Evolutionary conservation across 495 filamentous ascomycete species (phyloP), one percentile per base, ranked within the genome.

Genomic region (Aspergillus carlsbadensis): DNA sequence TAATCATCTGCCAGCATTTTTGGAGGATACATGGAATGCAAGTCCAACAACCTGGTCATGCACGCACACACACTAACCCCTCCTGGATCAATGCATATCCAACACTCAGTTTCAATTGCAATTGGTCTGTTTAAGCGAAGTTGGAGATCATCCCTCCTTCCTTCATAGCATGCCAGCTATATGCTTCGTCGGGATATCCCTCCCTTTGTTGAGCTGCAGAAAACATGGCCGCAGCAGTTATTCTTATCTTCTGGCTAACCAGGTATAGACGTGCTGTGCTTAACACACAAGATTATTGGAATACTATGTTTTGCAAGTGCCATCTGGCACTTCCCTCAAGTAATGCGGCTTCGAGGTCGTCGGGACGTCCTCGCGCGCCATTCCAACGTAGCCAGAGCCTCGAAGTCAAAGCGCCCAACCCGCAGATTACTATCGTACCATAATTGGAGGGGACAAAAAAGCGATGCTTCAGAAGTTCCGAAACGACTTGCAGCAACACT

Each of bases 21-120:
- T 14, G 21, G 22, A 29, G 20, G 15, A 45, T 43, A 24, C 42
- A 45, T 45, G 42, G 42, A 45, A 14, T 24, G 11, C 22, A 5
- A 6, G 13, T 22, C 10, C 18, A 29, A 6, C 11, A 24, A 45
- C 42, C 44, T 37, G 14, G 17, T 22, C 20, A 52, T 42, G 22
- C 49, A 42, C 49, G 36, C 8, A 52, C 49, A 42, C 49, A 22
- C 8, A 52, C 49, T 52, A 52, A 36, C 35, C 22, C 6, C 31
- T 42, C 26, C 10, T 20, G 15, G 37, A 42, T 10, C 18, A 31
- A 20, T 52, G 49, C 49, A 42, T 52, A 31, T 42, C 49, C 49
- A 52, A 52, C 49, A 42, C 24, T 34, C n/a, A 11, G 37, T 41
- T 26, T 18, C 22, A 6, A 33, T 52, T 22, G 17, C n/a, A 34